Evolutionary conservation across 495 filamentous ascomycete genomes (phyloP).

Genomic region (Cladorrhinum samala): DNA sequence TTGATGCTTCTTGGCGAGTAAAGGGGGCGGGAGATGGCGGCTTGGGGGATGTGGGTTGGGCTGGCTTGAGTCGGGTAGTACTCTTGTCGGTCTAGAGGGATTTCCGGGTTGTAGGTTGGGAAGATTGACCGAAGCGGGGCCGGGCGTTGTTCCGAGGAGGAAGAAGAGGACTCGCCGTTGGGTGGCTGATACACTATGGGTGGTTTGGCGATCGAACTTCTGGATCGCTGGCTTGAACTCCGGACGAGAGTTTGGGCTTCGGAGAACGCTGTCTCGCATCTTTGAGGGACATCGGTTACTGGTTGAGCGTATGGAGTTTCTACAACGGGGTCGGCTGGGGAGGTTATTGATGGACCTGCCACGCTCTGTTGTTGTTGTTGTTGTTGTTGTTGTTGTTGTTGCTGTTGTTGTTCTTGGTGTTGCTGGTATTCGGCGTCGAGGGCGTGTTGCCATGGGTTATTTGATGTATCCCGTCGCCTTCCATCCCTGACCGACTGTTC

Average conservation of each 20-base stretch:
- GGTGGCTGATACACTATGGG: slow-evolving; percentile 28
- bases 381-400: slow-evolving; percentile 10
- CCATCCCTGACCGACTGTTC: slow-evolving; percentile 31
- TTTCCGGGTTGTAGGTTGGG: slow-evolving; percentile 69
- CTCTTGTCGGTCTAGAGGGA: slow-evolving; percentile 60
- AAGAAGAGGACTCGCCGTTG: slow-evolving; percentile 22
- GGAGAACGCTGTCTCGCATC: slow-evolving; percentile 45
- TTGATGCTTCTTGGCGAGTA: slow-evolving; percentile 43
- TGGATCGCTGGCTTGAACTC: slow-evolving; percentile 40
- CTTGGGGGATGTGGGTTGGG: slow-evolving; percentile 48
- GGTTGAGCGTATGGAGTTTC: slow-evolving; percentile 21
- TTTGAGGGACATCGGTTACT: slow-evolving; percentile 32
- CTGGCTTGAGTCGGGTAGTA: slow-evolving; percentile 58
- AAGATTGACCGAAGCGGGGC: slow-evolving; percentile 57
- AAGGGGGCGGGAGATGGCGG: slow-evolving; percentile 49
- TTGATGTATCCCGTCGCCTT: slow-evolving; percentile 24
- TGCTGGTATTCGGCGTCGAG: slow-evolving; percentile 19
- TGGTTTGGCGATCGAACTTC: slow-evolving; percentile 45
- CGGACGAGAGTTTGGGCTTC: slow-evolving; percentile 45
- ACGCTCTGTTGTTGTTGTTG: slow-evolving; percentile 14
- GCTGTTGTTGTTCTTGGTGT: slow-evolving; percentile 10
- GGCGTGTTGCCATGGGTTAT: slow-evolving; percentile 30
- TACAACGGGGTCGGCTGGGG: slow-evolving; percentile 23
- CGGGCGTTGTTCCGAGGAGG: slow-evolving; percentile 20
- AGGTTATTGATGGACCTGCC: slow-evolving; percentile 17